Evolutionary conservation across 345 rosid genomes (phyloP), one percentile per base, ranked within the genome.

Genomic region (Stellera chamaejasme): DNA sequence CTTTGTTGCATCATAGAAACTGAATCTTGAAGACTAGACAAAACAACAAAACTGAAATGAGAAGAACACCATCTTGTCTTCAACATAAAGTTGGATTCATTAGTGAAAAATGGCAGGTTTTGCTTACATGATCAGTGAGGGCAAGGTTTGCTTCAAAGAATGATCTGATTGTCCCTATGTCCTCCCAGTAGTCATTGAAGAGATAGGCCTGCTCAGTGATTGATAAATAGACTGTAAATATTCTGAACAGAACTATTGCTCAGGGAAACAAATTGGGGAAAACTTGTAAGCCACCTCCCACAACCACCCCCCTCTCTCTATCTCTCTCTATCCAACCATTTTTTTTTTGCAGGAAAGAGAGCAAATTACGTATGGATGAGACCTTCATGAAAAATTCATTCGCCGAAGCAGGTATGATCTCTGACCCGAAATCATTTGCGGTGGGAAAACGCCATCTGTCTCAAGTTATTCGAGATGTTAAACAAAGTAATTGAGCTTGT

Each of bases 401-500:
- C 27, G 91, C 93, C 51, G 98, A 92, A 60, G 95, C 95, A 47
- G 96, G 96, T 60, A 92, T 88, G 56, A 92, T 86, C 75, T 92
- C 96, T 7, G 98, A 92, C 67, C 96, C 93, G 52, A 85, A 92
- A 76, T 92, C 98, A 67, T 92, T 92, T 60, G 98, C 96, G 27
- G 96, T 92, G 45, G 98, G 98, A 59, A 84, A 92, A 59, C 96
- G 96, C 98, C 98, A 92, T 72, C 96, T 92, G 79, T 51, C 41
- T 49, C 63, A 48, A 43, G 58, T 58, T 36, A 44, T 32, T 47
- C 19, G 2, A 4, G 27, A 43, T 10, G 12, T 25, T 54, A 16
- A 9, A 15, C 16, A 5, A 56, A 12, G 42, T 9, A 2, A 56
- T 19, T 19, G 10, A 5, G 2, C 16, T n/a, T 45, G 43, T 12